Evolutionary conservation across 2,329 filamentous ascomycete species (phyloP), one percentile per base, ranked within the genome.

Genomic region (Fusarium pseudograminearum): DNA sequence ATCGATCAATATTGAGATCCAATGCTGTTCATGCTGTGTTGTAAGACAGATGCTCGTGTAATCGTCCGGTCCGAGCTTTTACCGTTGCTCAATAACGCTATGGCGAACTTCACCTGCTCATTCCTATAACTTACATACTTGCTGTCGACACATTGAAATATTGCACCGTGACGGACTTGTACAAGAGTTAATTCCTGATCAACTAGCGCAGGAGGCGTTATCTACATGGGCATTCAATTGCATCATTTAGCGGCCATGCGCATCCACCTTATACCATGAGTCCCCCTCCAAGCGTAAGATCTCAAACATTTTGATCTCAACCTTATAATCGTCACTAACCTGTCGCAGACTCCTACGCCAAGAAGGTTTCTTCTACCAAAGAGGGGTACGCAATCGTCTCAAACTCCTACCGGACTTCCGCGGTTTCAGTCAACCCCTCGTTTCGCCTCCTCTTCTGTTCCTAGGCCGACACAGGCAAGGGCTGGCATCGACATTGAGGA

Each of bases 351-450:
- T 34, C 78, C 80, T 7, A 76, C 78, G 9, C 79, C 81, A 22
- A 76, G 80, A 62, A 77, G 79, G 8, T 82, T 83, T 58, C 73
- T 82, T 56, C 74, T 79, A 9, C 72, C 79, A 4, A 81, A 79
- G 57, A 67, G 79, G 31, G 72, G 74, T 16, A 72, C 77, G n/a
- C 74, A 76, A 51, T 65, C 73, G 8, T 78, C 78, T 28, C 77
- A 79, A 61, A 76, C 76, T 24, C 77, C 76, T 15, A 69, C 76
- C 26, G 74, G 66, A 24, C 58, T 71, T 9, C 74, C 74, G 48
- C 78, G 74, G 54, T 82, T 81, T 56, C 78, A 78, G 31, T 78
- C 79, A 28, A 82, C 80, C 38, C 80, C 79, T 22, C 76, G 78
- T n/a, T 82, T 81, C 66, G 77, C 76, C 50, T 74, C 76, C 5